phyloP scores from a whole-genome alignment of 2,329 filamentous ascomycete species.

The Emergomyces africanus region DNA sequence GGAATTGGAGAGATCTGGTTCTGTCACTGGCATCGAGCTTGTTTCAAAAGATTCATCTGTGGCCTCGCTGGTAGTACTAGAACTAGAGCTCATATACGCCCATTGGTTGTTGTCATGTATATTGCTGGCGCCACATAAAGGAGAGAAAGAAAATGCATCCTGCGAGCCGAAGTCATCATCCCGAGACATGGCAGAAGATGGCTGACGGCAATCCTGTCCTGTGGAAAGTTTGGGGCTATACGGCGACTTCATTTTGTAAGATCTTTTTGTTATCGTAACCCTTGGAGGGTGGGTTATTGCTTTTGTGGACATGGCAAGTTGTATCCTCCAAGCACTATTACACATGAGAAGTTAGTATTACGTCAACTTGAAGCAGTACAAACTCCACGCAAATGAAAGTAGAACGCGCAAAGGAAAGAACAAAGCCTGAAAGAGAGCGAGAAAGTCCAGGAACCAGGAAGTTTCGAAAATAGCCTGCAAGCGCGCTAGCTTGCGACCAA shows the following conservation, averaged over 20 bases:
- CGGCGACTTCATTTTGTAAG: conserved; percentile 20
- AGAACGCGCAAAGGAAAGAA: not conserved
- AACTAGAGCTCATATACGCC: conserved; percentile 18
- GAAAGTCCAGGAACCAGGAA: not conserved
- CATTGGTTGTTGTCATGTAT: conserved; percentile 27
- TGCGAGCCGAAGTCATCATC: conserved; percentile 33
- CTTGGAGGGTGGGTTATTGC: conserved; percentile 26
- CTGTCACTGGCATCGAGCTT: conserved; percentile 22
- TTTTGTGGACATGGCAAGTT: conserved; percentile 23
- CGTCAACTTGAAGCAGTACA: conserved; percentile 7
- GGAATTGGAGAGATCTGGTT: conserved; percentile 28
- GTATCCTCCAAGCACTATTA: not conserved
- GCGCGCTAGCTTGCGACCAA: not conserved
- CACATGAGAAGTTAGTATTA: conserved; percentile 12
- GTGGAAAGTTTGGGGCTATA: conserved; percentile 26
- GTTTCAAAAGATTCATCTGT: conserved; percentile 25
- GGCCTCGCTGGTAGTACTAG: conserved; percentile 11
- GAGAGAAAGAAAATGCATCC: conserved; percentile 31
- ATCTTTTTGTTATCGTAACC: conserved; percentile 23
- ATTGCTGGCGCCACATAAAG: conserved; percentile 21
- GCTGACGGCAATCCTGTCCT: conserved; percentile 26
- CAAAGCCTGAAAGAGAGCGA: not conserved
- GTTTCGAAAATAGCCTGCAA: not conserved
- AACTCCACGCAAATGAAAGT: not conserved
- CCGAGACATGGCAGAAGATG: conserved; percentile 27